These are phyloP conservation scores for Houttuynia cordata DNA, from an alignment of 164 flowering plant species.

Conservation along the genomic window DNA sequence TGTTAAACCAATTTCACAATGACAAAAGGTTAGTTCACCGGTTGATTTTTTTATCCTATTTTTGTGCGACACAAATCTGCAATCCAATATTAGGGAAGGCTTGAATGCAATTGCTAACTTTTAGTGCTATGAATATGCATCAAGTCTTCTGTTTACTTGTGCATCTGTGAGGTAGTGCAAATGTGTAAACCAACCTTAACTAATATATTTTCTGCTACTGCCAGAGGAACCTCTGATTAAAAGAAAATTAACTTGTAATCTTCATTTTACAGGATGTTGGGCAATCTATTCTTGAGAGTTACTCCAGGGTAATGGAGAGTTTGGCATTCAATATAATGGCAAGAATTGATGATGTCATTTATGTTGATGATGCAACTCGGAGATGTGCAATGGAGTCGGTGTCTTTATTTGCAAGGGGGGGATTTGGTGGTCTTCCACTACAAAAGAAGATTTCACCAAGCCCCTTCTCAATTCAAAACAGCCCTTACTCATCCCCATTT, in stretches of 20 bases:
- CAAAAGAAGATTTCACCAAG: slow-evolving; percentile 38
- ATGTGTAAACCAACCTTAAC: too few species aligned
- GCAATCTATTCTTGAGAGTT: slow-evolving; percentile 79
- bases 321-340: slow-evolving; percentile 70
- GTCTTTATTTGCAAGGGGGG: slow-evolving; percentile 21
- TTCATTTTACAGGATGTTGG: slow-evolving; percentile 63
- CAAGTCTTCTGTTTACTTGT: too few species aligned
- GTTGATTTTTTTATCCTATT: too few species aligned
- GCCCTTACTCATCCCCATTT: slow-evolving; percentile 33
- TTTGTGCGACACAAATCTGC: too few species aligned
- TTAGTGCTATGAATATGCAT: too few species aligned
- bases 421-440: slow-evolving; percentile 20
- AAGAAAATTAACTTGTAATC: neutral
- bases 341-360: slow-evolving; percentile 63
- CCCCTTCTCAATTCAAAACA: slow-evolving; percentile 28
- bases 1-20: too few species aligned
- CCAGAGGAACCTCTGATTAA: neutral
- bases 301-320: slow-evolving; percentile 78
- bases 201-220: too few species aligned
- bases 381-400: slow-evolving; percentile 27
- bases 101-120: too few species aligned
- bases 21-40: too few species aligned
- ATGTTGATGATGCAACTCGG: slow-evolving; percentile 52
- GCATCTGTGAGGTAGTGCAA: too few species aligned
- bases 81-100: too few species aligned